phyloP scores from a whole-genome alignment of 106 monocot species.

The Narthecium ossifragum region DNA sequence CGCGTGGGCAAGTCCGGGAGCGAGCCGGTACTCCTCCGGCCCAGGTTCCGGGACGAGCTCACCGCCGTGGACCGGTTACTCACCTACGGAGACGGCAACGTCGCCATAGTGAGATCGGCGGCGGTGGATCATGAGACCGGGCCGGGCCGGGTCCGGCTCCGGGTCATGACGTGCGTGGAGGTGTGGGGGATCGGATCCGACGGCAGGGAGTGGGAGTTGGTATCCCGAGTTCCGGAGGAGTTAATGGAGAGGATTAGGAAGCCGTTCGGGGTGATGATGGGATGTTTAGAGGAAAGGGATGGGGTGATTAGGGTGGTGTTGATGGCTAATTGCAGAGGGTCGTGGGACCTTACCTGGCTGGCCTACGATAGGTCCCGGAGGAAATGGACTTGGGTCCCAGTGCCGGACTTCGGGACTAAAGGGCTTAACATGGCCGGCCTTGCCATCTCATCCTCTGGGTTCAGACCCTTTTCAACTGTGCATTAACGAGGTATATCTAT shows the following conservation, averaged over 20 bases:
- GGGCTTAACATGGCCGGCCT: conserved; percentile 70
- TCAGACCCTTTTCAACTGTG: no score
- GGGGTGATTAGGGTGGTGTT: conserved; percentile 51
- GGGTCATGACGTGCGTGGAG: conserved; percentile 30
- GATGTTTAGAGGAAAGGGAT: conserved; percentile 27
- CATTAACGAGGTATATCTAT: no score
- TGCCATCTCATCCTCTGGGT: conserved; percentile 41
- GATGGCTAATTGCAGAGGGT: conserved; percentile 41
- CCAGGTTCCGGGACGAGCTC: conserved; percentile 22
- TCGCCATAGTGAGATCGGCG: conserved; percentile 37
- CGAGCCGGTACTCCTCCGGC: conserved; percentile 29
- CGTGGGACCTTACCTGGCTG: conserved; percentile 50
- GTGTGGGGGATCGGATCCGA: conserved; percentile 23
- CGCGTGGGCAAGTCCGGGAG: conserved; percentile 9
- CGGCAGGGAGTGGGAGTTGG: conserved; percentile 46
- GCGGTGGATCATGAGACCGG: conserved; percentile 6
- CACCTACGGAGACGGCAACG: conserved; percentile 54
- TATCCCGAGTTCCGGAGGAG: conserved; percentile 20
- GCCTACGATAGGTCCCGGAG: conserved; percentile 12
- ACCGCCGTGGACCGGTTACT: conserved; percentile 22
- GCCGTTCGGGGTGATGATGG: conserved; percentile 55
- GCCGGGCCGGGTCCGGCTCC: conserved; percentile 8
- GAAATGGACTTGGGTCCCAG: conserved; percentile 48
- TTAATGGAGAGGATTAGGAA: conserved; percentile 30
- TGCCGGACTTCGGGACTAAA: conserved; percentile 45